Evolutionary conservation across 2,329 filamentous ascomycete species (phyloP).

Genomic region (Daldinia sp.): DNA sequence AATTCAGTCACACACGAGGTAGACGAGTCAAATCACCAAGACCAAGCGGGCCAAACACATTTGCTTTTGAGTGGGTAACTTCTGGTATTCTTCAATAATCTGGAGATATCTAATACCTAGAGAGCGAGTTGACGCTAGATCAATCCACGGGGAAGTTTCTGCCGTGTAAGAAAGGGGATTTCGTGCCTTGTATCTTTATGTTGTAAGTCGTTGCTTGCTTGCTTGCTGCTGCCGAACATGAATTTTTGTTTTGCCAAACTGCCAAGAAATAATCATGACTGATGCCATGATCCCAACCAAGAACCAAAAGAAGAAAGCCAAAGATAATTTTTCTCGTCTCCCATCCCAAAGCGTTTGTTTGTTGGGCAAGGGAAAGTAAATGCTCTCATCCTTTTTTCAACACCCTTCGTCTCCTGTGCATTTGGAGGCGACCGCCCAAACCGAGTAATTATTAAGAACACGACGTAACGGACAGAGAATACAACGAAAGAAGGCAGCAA

Average conservation of each 20-base stretch:
- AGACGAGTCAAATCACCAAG: conserved; percentile 9
- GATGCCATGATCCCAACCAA: conserved; percentile 40
- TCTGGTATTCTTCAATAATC: conserved; percentile 65
- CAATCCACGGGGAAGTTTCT: conserved; percentile 39
- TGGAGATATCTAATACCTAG: conserved; percentile 67
- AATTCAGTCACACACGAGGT: neutral
- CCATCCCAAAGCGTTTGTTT: conserved; percentile 1
- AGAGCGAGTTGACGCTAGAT: conserved; percentile 65
- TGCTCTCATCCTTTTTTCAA: neutral
- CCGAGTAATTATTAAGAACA: conserved; percentile 45
- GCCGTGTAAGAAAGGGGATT: conserved; percentile 18
- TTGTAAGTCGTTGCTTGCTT: conserved; percentile 3
- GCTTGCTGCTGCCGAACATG: conserved; percentile 32
- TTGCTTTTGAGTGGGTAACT: conserved; percentile 72
- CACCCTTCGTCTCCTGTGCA: conserved; percentile 32
- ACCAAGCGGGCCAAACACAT: neutral
- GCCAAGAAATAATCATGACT: conserved; percentile 25
- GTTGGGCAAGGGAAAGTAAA: neutral
- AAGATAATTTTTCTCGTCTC: conserved; percentile 32
- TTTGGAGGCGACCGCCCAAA: conserved; percentile 33
- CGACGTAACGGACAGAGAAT: conserved; percentile 41
- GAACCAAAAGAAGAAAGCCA: conserved; percentile 35
- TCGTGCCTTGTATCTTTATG: too few species aligned
- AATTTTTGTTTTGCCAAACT: conserved; percentile 41
- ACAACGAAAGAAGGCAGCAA: conserved; percentile 38